These are phyloP conservation scores for Trypanosoma congolense DNA, from an alignment of 208 protist species.

Conservation along the genomic window DNA sequence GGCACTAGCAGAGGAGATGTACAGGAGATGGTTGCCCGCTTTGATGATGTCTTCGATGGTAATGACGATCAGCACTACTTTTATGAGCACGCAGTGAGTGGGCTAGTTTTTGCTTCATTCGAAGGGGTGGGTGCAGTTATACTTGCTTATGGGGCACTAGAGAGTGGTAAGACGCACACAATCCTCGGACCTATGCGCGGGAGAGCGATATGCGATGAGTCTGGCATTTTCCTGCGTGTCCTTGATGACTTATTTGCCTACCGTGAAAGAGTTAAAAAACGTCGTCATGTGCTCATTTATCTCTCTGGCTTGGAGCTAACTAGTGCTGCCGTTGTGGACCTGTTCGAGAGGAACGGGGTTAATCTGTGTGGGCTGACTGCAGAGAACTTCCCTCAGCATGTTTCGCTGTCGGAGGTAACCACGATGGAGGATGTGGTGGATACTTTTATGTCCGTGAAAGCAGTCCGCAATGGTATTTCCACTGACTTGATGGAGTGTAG, in stretches of 20 bases:
- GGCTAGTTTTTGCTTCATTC: conserved; percentile 76
- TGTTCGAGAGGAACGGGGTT: conserved; percentile 73
- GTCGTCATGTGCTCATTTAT: conserved; percentile 61
- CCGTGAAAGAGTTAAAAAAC: conserved; percentile 28
- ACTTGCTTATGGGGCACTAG: conserved; percentile 89
- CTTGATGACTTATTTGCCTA: conserved; percentile 85
- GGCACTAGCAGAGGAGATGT: conserved; percentile 45
- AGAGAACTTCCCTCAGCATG: conserved; percentile 59
- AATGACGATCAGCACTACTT: conserved; percentile 64
- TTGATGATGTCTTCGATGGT: conserved; percentile 85
- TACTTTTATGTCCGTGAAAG: conserved; percentile 74
- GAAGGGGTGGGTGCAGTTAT: conserved; percentile 77
- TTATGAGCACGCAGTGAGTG: conserved; percentile 81
- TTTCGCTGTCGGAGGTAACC: conserved; percentile 58
- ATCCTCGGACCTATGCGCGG: conserved; percentile 70
- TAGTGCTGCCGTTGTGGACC: conserved; percentile 84
- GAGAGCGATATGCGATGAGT: conserved; percentile 33
- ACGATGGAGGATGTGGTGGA: conserved; percentile 67
- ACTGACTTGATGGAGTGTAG: conserved; percentile 91
- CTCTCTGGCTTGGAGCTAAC: conserved; percentile 87
- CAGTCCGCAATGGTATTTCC: conserved; percentile 61
- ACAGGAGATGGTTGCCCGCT: conserved; percentile 48
- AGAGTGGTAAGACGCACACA: conserved; percentile 89
- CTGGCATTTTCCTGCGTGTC: conserved; percentile 81
- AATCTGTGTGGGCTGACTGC: conserved; percentile 77